Conservation (phyloP, 1,139 yeast genomes). For the Lodderomyces orthopsilosis region DNA sequence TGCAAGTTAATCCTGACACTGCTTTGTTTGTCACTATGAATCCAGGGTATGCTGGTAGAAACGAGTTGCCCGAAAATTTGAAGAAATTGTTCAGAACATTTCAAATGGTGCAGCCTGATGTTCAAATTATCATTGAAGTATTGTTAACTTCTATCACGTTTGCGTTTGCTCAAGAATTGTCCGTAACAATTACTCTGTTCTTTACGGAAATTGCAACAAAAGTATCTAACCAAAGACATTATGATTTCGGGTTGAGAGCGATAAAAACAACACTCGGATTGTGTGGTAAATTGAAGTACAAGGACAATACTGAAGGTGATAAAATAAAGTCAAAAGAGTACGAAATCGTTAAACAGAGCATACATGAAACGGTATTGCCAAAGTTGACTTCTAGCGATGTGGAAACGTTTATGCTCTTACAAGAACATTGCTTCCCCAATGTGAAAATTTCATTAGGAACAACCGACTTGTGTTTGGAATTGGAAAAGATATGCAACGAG, state of each 20-base stretch:
- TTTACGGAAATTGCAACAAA: slow-evolving; percentile 40
- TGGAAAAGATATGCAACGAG: slow-evolving; percentile 15
- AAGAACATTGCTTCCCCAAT: slow-evolving; percentile 22
- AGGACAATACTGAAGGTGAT: neutral
- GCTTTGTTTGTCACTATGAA: slow-evolving; percentile 91
- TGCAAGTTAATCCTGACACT: slow-evolving; percentile 49
- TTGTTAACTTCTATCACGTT: slow-evolving; percentile 75
- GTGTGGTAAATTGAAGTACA: slow-evolving; percentile 42
- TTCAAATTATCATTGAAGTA: slow-evolving; percentile 66
- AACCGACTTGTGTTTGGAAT: slow-evolving; percentile 16
- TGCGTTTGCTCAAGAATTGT: slow-evolving; percentile 41
- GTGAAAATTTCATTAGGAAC: neutral
- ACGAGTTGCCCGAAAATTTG: slow-evolving; percentile 80
- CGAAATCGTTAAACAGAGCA: slow-evolving; percentile 49
- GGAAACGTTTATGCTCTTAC: slow-evolving; percentile 29
- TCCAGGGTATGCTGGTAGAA: slow-evolving; percentile 85
- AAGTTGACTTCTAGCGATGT: slow-evolving; percentile 58
- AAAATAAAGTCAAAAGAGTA: slow-evolving; percentile 7
- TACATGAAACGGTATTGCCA: slow-evolving; percentile 62
- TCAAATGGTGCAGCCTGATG: slow-evolving; percentile 75
- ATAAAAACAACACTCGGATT: slow-evolving; percentile 61
- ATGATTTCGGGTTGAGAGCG: slow-evolving; percentile 88
- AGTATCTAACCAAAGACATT: slow-evolving; percentile 63
- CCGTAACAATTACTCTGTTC: slow-evolving; percentile 54
- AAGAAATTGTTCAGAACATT: slow-evolving; percentile 75